phyloP scores from a whole-genome alignment of 495 filamentous ascomycete species.

The Lichenothelia convexa region DNA sequence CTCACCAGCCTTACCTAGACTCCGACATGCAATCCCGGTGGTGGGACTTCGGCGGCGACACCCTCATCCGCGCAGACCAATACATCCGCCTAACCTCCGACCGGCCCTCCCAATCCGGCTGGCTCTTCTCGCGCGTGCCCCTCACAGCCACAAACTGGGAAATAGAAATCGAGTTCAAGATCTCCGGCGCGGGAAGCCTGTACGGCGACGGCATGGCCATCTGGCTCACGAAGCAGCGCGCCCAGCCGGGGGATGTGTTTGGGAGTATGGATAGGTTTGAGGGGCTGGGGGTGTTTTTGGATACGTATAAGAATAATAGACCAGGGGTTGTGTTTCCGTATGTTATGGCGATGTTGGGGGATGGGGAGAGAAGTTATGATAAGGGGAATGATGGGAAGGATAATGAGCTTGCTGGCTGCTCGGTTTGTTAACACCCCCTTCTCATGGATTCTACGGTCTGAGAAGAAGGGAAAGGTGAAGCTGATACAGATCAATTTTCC shows the following conservation, averaged over 20 bases:
- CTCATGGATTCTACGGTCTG: no score
- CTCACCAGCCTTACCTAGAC: slow-evolving; percentile 78
- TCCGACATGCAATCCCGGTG: slow-evolving; percentile 97
- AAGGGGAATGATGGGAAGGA: slow-evolving; percentile 89
- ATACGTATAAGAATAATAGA: slow-evolving; percentile 99
- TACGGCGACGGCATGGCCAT: slow-evolving; percentile 97
- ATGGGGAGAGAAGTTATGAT: slow-evolving; percentile 78
- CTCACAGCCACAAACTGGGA: slow-evolving; percentile 98
- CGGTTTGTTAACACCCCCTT: slow-evolving; percentile 28
- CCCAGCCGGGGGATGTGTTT: slow-evolving; percentile 66
- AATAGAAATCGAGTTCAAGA: slow-evolving; percentile 91
- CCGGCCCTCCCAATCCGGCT: slow-evolving; percentile 73
- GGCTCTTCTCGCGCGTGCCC: slow-evolving; percentile 83
- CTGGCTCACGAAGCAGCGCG: slow-evolving; percentile 94
- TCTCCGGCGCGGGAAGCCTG: slow-evolving; percentile 63
- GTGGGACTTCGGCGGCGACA: slow-evolving; percentile 98
- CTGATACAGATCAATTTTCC: not conserved
- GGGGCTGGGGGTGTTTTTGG: slow-evolving; percentile 90
- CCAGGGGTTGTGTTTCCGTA: slow-evolving; percentile 92
- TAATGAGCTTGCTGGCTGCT: slow-evolving; percentile 86
- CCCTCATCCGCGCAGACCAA: slow-evolving; percentile 82
- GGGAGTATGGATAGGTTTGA: slow-evolving; percentile 79
- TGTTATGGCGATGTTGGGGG: slow-evolving; percentile 95
- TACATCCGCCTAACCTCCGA: slow-evolving; percentile 90
- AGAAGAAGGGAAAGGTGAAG: not conserved